A percentile compares a stretch with the other conserved stretches of the same genome.
Conservation (phyloP, 2,329 filamentous ascomycete species). For the Penicillium verrucosum region DNA sequence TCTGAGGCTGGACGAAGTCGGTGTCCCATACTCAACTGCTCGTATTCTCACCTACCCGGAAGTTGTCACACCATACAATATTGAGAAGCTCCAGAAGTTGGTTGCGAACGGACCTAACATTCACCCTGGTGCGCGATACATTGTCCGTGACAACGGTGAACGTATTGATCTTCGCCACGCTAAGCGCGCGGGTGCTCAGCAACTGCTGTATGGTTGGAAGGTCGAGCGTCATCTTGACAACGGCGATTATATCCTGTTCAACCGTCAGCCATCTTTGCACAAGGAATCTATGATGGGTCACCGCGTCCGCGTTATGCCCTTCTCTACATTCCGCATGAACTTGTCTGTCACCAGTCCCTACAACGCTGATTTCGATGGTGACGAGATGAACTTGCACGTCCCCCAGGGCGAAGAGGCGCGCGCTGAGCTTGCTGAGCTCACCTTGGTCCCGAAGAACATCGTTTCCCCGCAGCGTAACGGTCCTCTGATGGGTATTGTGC, state of each 20-base stretch:
- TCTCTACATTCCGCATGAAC: constrained; percentile 97
- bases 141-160: constrained; percentile 89
- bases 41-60: constrained; percentile 93
- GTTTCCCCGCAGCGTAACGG: constrained; percentile 96
- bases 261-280: constrained; percentile 96
- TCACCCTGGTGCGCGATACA: constrained; percentile 93
- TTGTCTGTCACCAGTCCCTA: constrained; percentile 97
- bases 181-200: constrained; percentile 73
- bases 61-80: constrained; percentile 97
- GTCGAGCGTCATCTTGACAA: constrained; percentile 96
- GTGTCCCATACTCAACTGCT: constrained; percentile 91
- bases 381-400: constrained; percentile 99
- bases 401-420: constrained; percentile 96
- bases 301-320: constrained; percentile 95
- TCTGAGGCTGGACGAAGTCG: constrained; percentile 92
- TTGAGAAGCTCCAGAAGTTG: constrained; percentile 80
- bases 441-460: constrained; percentile 97
- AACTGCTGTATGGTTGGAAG: constrained; percentile 96
- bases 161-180: constrained; percentile 93
- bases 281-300: constrained; percentile 99
- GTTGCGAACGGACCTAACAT: constrained; percentile 93
- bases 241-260: constrained; percentile 98
- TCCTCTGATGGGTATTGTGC: constrained; percentile 98
- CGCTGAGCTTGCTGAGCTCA: constrained; percentile 89
- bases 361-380: constrained; percentile 99